phyloP scores from a whole-genome alignment of 2,329 filamentous ascomycete species.

The Penicillium brasilianum region DNA sequence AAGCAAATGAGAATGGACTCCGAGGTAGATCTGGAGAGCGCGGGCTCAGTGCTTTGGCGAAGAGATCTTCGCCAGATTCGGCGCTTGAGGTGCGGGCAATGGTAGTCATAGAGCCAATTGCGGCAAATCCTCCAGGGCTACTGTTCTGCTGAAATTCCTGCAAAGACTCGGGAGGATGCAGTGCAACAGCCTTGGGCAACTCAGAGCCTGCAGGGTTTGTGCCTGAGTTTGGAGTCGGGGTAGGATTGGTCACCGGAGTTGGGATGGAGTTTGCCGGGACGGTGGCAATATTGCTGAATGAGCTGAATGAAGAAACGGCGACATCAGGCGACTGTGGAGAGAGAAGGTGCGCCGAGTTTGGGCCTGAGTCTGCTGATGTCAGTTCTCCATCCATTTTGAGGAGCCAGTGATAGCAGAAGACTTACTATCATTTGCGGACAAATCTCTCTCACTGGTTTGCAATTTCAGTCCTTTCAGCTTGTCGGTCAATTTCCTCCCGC shows the following conservation, averaged over 20 bases:
- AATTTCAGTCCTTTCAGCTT: conserved; percentile 80
- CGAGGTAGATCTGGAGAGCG: conserved; percentile 83
- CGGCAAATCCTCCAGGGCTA: conserved; percentile 31
- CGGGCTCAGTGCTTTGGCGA: conserved; percentile 84
- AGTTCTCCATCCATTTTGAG: conserved; percentile 11
- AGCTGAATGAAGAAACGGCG: conserved; percentile 66
- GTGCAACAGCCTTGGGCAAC: conserved; percentile 39
- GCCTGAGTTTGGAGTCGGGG: conserved; percentile 26
- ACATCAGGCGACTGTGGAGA: conserved; percentile 68
- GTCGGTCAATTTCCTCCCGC: conserved; percentile 73
- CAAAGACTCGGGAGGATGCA: conserved; percentile 46
- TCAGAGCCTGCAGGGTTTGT: conserved; percentile 21
- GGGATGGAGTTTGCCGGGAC: conserved; percentile 20
- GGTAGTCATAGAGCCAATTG: conserved; percentile 13
- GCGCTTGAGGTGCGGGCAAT: conserved; percentile 41
- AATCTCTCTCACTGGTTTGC: conserved; percentile 71
- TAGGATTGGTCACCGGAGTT: conserved; percentile 33
- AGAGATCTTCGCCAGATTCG: conserved; percentile 78
- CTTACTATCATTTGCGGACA: conserved; percentile 63
- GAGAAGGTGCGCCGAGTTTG: conserved; percentile 53
- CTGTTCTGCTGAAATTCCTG: conserved; percentile 41
- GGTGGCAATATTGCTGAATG: conserved; percentile 56
- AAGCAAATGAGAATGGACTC: conserved; percentile 73
- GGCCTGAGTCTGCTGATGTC: conserved; percentile 26
- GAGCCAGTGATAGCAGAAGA: too few species aligned